Evolutionary conservation across 2,329 filamentous ascomycete genomes (phyloP), one percentile per base, ranked within the genome.

Genomic region (Lachnellula hyalina): DNA sequence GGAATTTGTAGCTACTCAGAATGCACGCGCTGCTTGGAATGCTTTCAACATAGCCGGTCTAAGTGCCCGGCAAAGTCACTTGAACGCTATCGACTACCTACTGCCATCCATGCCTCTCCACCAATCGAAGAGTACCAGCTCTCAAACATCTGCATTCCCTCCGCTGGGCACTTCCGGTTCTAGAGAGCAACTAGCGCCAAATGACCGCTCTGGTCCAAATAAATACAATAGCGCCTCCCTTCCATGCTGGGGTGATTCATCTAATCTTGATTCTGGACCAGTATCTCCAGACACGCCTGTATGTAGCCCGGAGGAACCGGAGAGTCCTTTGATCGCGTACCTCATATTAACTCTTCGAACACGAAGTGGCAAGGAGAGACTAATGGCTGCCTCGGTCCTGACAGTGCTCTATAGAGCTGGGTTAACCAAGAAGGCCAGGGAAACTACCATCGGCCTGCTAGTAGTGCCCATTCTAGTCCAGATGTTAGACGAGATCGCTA

Each of bases 311-410:
- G 83, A 86, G 49, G 82, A 87, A 9, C 73, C 81, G 2, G 89
- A 93, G 68, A 89, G 82, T 56, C 81, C 85, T 2, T 72, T 92
- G 19, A 77, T 92, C 40, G 83, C 87, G 1, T 92, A 87, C 84
- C 77, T 94, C 17, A 79, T 93, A 45, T 76, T 81, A 49, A 69
- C 87, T 45, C 76, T 83, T 46, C 78, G 87, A 60, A 77, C 79
- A 14, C 76, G 79, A 23, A 70, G 72, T 47, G 81, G 82, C 28
- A 74, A 81, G 58, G 80, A 84, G 53, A 78, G 86, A 19, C 72
- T 91, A 48, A 83, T 86, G 76, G 87, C 88, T 34, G 82, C 85
- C 8, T 83, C 82, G 32, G 75, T 93, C 8, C 75, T 91, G 42
- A 83, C 87, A 1, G 81, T 83, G 19, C 74, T 93, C 14, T 88